phyloP scores from a whole-genome alignment of 2,329 filamentous ascomycete genomes.

The Pseudogymnoascus sp. region DNA sequence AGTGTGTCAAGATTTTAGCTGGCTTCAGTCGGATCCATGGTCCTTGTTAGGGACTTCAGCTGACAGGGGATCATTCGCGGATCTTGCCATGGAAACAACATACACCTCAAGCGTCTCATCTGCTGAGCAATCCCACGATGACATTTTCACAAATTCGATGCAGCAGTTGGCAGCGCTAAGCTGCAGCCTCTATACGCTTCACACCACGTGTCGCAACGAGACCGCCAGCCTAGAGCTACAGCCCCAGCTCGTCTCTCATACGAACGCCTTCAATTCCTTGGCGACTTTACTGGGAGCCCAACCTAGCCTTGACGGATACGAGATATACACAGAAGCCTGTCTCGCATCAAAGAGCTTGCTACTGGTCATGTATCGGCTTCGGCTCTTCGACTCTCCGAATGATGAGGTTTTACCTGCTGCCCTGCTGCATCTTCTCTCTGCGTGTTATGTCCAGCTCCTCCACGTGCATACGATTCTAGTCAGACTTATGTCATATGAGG shows the following conservation, averaged over 20 bases:
- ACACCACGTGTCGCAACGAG: conserved; percentile 10
- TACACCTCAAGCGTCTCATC: conserved; percentile 9
- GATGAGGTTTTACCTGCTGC: conserved; percentile 10
- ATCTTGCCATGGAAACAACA: conserved; percentile 6
- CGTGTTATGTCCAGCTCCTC: conserved; percentile 10
- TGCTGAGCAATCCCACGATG: conserved; percentile 8
- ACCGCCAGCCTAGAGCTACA: conserved; percentile 8
- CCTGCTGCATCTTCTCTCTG: conserved; percentile 8
- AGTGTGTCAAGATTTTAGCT: conserved; percentile 10
- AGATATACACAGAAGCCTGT: conserved; percentile 10
- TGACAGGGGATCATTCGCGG: conserved; percentile 10
- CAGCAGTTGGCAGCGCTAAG: conserved; percentile 10
- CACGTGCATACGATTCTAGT: conserved; percentile 8
- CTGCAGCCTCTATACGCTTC: conserved; percentile 9
- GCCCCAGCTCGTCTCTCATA: conserved; percentile 10
- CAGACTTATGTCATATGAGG: conserved; percentile 9
- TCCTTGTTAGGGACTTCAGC: conserved; percentile 5
- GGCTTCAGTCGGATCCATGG: conserved; percentile 9
- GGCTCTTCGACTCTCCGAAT: conserved; percentile 8
- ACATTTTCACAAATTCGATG: conserved; percentile 10
- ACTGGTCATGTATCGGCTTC: conserved; percentile 9
- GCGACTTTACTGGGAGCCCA: conserved; percentile 8
- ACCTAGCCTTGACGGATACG: conserved; percentile 7
- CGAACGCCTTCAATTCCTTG: conserved; percentile 11
- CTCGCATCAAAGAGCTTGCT: conserved; percentile 10